Percentiles rank a stretch among this genome's conserved stretches.
These are phyloP conservation scores for Clarireedia monteithiana DNA, from an alignment of 2,329 filamentous ascomycete genomes.

Conservation along the genomic window DNA sequence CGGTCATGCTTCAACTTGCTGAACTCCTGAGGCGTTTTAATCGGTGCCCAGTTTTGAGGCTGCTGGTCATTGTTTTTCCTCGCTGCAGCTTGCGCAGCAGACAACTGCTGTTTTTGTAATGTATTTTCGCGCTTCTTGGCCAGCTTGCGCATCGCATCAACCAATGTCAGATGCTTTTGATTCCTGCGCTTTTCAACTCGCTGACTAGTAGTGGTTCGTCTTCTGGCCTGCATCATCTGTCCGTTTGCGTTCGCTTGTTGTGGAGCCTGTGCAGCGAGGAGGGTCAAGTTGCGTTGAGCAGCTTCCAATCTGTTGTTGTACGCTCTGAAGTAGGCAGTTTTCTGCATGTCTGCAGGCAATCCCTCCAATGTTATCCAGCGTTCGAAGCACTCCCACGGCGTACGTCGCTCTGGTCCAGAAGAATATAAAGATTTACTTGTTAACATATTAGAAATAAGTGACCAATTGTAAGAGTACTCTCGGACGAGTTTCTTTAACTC, in stretches of 20 bases:
- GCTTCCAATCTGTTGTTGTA: constrained; percentile 54
- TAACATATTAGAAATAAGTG: constrained; percentile 77
- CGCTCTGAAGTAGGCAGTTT: constrained; percentile 86
- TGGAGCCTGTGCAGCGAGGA: constrained; percentile 29
- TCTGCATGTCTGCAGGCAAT: constrained; percentile 84
- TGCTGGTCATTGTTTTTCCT: constrained; percentile 68
- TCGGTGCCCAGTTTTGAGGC: constrained; percentile 36
- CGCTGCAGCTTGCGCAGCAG: constrained; percentile 65
- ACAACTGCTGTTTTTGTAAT: constrained; percentile 81
- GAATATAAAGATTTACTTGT: constrained; percentile 65
- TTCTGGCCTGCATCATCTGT: constrained; percentile 46
- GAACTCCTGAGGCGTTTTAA: constrained; percentile 77
- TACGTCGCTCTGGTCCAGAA: constrained; percentile 83
- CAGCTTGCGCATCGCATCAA: constrained; percentile 92
- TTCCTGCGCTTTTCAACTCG: constrained; percentile 82
- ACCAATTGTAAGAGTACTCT: constrained; percentile 97
- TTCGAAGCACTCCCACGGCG: constrained; percentile 98
- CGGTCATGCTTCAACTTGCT: constrained; percentile 83
- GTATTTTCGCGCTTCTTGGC: constrained; percentile 88
- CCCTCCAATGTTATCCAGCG: constrained; percentile 91
- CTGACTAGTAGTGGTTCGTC: constrained; percentile 69
- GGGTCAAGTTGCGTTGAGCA: constrained; percentile 44
- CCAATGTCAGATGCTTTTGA: constrained; percentile 77
- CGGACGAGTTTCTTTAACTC: constrained; percentile 77
- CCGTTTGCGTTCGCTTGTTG: constrained; percentile 30